Percentiles rank a stretch among this genome's conserved stretches.
Evolutionary conservation across 768 basidiomycete species (phyloP).

Genomic region (Amanita inopinata): DNA sequence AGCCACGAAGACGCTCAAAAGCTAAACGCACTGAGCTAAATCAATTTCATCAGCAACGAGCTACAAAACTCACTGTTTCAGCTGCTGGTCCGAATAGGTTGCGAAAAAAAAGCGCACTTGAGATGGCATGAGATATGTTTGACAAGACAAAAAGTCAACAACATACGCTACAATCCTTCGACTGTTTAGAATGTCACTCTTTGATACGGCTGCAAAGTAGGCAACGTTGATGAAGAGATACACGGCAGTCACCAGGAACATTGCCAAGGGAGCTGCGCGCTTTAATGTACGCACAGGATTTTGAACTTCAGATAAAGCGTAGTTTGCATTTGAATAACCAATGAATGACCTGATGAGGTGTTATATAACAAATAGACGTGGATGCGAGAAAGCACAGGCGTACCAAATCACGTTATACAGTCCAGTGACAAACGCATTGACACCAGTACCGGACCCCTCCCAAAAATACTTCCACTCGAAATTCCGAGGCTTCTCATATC

Average conservation of each 20-base stretch:
- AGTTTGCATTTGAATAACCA: constrained; percentile 70
- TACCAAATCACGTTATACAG: constrained; percentile 69
- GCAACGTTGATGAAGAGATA: constrained; percentile 64
- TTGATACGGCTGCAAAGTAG: constrained; percentile 68
- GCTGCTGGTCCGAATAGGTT: constrained; percentile 57
- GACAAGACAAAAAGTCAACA: neutral
- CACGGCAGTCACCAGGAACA: constrained; percentile 45
- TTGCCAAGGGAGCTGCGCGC: constrained; percentile 57
- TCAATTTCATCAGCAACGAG: neutral
- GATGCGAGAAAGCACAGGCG: constrained; percentile 3
- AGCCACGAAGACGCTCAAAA: constrained; percentile 51
- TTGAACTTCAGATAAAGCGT: constrained; percentile 59
- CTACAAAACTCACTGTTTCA: constrained; percentile 35
- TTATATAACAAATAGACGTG: neutral
- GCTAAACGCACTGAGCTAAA: constrained; percentile 22
- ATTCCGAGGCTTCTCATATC: constrained; percentile 45
- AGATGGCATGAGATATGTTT: neutral
- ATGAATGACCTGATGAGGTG: constrained; percentile 45
- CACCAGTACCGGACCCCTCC: constrained; percentile 46
- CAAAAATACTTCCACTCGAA: constrained; percentile 52
- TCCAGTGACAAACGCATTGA: constrained; percentile 53
- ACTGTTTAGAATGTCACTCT: constrained; percentile 56
- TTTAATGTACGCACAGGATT: constrained; percentile 67
- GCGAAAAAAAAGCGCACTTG: constrained; percentile 63
- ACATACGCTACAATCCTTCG: constrained; percentile 60